A percentile compares a stretch with the other conserved stretches of the same genome.
Evolutionary conservation across 148 eudicot genomes (phyloP).

Genomic region (Silene conica): DNA sequence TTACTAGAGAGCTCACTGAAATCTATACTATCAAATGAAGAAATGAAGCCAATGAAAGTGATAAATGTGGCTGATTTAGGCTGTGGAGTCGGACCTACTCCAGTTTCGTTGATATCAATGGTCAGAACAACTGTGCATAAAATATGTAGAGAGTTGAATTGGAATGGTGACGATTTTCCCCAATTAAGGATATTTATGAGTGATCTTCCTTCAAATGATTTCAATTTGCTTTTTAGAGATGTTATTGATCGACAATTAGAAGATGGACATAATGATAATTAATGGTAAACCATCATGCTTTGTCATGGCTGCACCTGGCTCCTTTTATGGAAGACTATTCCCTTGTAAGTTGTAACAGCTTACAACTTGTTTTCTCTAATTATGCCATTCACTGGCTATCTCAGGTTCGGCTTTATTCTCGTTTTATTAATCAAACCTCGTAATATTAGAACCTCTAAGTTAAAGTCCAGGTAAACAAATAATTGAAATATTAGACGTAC

Average conservation of each 20-base stretch:
- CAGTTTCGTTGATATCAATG: conserved; percentile 13
- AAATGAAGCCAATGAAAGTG: conserved; percentile 4
- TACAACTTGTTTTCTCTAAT: conserved; percentile 24
- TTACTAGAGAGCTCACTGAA: conserved; percentile 1
- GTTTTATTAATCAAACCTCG: no score
- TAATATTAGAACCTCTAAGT: no score
- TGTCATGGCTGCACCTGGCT: conserved; percentile 24
- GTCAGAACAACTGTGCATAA: conserved; percentile 11
- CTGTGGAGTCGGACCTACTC: conserved; percentile 24
- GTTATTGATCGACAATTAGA: neutral
- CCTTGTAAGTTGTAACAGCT: conserved; percentile 12
- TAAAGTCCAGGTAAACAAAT: no score
- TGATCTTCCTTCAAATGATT: conserved; percentile 33
- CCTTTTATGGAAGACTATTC: conserved; percentile 24
- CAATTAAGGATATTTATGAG: conserved; percentile 21
- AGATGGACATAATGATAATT: neutral
- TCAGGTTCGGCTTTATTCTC: conserved; percentile 12
- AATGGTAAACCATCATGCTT: conserved; percentile 13
- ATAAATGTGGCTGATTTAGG: conserved; percentile 28
- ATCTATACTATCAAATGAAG: neutral
- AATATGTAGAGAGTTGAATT: neutral
- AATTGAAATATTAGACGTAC: no score
- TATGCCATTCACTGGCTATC: conserved; percentile 31
- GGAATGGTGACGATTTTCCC: neutral
- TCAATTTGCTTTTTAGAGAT: conserved; percentile 20